These are phyloP conservation scores for Didymella pomorum DNA, from an alignment of 2,329 filamentous ascomycete species.

Conservation along the genomic window DNA sequence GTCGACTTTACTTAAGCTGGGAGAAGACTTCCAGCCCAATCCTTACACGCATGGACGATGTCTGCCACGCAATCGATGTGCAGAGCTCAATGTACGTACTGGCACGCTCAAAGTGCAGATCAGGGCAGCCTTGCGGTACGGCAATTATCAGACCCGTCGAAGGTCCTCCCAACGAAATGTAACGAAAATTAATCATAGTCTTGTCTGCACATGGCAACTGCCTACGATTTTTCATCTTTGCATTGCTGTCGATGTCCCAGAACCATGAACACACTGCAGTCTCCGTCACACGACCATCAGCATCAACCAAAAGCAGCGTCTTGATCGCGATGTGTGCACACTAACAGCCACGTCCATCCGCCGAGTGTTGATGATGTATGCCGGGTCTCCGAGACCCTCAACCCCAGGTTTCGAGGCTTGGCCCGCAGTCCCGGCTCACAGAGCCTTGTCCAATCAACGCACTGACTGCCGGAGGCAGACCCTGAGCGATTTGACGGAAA, in stretches of 20 bases:
- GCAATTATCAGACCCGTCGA: not conserved
- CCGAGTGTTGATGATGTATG: slow-evolving; percentile 1
- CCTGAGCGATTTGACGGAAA: slow-evolving; percentile 1
- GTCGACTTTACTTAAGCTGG: slow-evolving; percentile 43
- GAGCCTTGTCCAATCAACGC: not conserved
- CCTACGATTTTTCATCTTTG: not conserved
- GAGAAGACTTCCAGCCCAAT: not conserved
- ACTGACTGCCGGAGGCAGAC: not conserved
- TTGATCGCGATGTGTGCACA: not conserved
- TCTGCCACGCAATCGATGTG: not conserved
- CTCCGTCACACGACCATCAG: slow-evolving; percentile 1
- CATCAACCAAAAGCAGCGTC: not conserved
- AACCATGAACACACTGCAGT: not conserved
- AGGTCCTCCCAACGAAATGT: not conserved
- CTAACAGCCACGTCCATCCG: not conserved
- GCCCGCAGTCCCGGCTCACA: not conserved
- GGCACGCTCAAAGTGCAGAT: not conserved
- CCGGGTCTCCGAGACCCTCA: slow-evolving; percentile 3
- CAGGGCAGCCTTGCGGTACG: not conserved
- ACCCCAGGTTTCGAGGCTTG: slow-evolving; percentile 13
- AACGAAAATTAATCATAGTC: not conserved
- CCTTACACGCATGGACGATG: too few relatives aligned
- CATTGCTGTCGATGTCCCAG: not conserved
- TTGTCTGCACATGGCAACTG: not conserved
- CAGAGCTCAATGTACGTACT: not conserved